Conservation (phyloP, 2,329 filamentous ascomycete species). For the Hymenoscyphus repandus region DNA sequence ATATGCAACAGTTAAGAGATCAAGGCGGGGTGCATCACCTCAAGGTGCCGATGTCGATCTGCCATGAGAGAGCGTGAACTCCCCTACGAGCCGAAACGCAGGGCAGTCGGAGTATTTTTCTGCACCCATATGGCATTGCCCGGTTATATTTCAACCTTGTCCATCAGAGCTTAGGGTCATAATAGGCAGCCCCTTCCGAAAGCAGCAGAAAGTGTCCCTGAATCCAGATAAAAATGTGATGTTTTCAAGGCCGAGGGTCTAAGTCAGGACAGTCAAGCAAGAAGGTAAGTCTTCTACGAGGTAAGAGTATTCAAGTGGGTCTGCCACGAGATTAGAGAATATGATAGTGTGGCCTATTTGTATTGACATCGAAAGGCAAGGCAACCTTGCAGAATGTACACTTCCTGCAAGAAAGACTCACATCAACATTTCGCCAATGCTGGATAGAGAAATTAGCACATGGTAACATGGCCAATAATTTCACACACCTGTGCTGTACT, state of each 20-base stretch:
- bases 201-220: neutral
- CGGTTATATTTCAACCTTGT: neutral
- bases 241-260: neutral
- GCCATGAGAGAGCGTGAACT: neutral
- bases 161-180: neutral
- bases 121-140: neutral
- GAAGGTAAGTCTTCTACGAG: too few relatives aligned
- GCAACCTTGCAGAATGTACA: neutral
- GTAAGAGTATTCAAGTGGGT: too few relatives aligned
- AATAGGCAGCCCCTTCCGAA: conserved; percentile 4
- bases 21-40: conserved; percentile 5
- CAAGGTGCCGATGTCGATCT: conserved; percentile 4
- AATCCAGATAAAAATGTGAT: neutral
- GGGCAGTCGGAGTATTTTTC: neutral
- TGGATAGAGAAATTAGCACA: too few relatives aligned
- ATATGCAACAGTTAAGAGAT: conserved; percentile 5
- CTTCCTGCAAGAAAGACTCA: neutral
- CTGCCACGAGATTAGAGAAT: too few relatives aligned
- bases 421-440: too few relatives aligned
- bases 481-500: too few relatives aligned
- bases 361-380: neutral
- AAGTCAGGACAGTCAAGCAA: too few relatives aligned
- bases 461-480: too few relatives aligned
- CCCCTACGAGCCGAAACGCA: neutral
- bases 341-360: too few relatives aligned